Base-by-base conservation (phyloP, 169 alveolate species). In the Amoebophrya sp. region DNA sequence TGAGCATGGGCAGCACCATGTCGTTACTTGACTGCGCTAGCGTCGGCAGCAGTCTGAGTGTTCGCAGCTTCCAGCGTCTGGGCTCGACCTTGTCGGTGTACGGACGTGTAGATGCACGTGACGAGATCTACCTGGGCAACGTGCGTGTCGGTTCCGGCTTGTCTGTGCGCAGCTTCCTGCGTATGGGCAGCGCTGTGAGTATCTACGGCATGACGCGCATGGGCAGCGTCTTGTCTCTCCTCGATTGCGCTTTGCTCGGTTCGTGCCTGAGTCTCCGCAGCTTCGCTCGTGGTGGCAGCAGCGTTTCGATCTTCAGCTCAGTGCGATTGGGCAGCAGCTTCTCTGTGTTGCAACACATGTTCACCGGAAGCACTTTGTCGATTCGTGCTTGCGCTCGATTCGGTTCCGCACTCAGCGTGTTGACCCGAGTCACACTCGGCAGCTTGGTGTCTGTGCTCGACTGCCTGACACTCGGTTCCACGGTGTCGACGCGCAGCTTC, bases 401-500 rank as follows among this genome's bases (percentile, higher is more conserved):
- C 53, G 90, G 90, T 29, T 89, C 90, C 41, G 89, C 41, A 0
- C 90, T 23, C 14, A 41, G 92, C 41, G 83, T n/a, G 89, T 54
- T 40, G 77, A 55, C 41, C 91, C 91, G 92, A 53, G 89, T 78
- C 92, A 93, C n/a, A 41, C 18, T 89, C 54, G 90, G 53, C n/a
- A 89, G 40, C 39, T 33, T 3, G 2, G 24, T 89, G n/a, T 89
- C 91, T 23, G 76, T 89, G 65, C 36, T 39, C 10, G 65, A 41
- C 55, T n/a, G 76, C 54, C 12, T 6, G 29, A 2, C 12, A 10
- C 33, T 33, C 36, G 91, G 91, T 0, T 89, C 91, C 24, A 12
- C 54, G n/a, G 29, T 89, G 39, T 38, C 65, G 40, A 6, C 41
- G 0, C 47, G 91, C 12, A 40, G 77, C 65, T 89, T 89, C 65